Evolutionary conservation across 2,329 filamentous ascomycete species (phyloP).

Genomic region (Paradendryphiella salina): DNA sequence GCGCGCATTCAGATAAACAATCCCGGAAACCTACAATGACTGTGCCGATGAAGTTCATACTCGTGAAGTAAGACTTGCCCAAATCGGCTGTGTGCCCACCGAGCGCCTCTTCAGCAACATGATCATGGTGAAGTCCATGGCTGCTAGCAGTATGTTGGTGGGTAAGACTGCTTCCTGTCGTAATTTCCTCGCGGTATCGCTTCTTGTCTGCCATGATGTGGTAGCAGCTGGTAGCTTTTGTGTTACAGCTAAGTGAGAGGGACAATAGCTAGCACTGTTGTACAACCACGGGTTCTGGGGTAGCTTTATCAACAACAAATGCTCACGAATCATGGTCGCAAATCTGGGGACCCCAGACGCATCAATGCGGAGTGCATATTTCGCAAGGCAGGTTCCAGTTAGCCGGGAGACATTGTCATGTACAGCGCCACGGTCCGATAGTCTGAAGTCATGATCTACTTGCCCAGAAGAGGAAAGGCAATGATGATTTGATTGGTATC

Average conservation of each 20-base stretch:
- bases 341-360: constrained; percentile 10
- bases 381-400: constrained; percentile 7
- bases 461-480: neutral
- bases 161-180: constrained; percentile 4
- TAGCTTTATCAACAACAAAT: constrained; percentile 8
- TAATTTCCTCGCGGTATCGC: constrained; percentile 16
- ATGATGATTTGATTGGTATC: constrained; percentile 6
- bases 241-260: neutral
- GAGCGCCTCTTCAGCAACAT: constrained; percentile 34
- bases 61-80: constrained; percentile 33
- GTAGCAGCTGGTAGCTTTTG: neutral
- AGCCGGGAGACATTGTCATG: constrained; percentile 6
- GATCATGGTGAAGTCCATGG: constrained; percentile 35
- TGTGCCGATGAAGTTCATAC: constrained; percentile 35
- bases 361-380: constrained; percentile 5
- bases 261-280: neutral
- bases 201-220: constrained; percentile 30
- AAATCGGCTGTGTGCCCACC: constrained; percentile 33
- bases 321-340: constrained; percentile 7
- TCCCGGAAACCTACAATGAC: constrained; percentile 29
- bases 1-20: neutral
- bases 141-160: constrained; percentile 13
- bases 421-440: neutral
- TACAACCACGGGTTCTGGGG: constrained; percentile 6
- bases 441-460: constrained; percentile 2